These are phyloP conservation scores for Hamamelis virginiana DNA, from an alignment of 164 flowering plant species.

Conservation along the genomic window DNA sequence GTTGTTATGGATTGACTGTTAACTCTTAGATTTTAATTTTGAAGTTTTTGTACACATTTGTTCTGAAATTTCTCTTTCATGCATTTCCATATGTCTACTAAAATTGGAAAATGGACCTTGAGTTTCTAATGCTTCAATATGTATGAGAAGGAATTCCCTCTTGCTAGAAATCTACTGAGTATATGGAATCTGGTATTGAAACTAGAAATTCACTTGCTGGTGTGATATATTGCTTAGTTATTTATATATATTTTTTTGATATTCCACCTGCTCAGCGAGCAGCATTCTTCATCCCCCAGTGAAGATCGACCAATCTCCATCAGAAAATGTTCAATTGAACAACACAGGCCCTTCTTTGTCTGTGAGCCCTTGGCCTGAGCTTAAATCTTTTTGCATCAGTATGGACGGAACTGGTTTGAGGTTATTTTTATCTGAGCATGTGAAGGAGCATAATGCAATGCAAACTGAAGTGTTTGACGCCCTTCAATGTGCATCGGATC, in stretches of 20 bases:
- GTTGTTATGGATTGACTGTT: no score
- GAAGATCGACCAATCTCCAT: background rate
- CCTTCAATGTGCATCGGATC: constrained; percentile 27
- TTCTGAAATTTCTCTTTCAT: background rate
- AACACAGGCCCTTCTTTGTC: background rate
- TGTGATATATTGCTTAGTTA: background rate
- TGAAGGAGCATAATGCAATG: constrained; percentile 13
- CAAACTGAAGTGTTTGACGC: constrained; percentile 9
- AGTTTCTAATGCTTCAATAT: background rate
- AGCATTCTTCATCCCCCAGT: background rate
- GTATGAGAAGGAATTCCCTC: background rate
- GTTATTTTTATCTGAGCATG: constrained; percentile 19
- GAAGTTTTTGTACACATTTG: background rate
- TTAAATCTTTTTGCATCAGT: background rate
- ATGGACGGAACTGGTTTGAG: constrained; percentile 31
- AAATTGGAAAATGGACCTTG: background rate
- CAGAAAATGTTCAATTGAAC: background rate
- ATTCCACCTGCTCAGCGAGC: background rate
- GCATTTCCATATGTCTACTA: background rate
- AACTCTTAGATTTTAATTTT: background rate
- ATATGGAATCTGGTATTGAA: background rate
- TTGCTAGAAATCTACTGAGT: background rate
- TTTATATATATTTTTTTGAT: background rate
- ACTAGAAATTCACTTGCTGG: background rate
- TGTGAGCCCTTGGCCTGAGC: constrained; percentile 6